Evolutionary conservation across 139 green algal species (phyloP), one percentile per base, ranked within the genome.

Genomic region (Axilococcus clingmanii): DNA sequence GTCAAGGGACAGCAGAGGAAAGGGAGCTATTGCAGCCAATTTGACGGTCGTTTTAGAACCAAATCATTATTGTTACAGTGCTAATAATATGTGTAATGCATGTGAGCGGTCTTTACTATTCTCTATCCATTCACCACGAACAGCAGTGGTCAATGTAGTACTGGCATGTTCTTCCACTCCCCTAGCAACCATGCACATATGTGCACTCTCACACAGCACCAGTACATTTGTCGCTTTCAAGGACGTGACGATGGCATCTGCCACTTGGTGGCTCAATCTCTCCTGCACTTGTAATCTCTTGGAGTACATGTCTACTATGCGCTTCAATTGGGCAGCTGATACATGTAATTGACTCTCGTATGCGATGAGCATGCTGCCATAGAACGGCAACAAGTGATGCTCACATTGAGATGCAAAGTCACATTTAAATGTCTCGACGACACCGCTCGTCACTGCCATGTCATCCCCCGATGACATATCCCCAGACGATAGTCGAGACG

Each of bases 101-200:
- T 45, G 33, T 15, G 24, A 32, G 2, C 75, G 54, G 35, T 62
- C 41, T 28, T 49, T 59, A 3, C 52, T 19, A 28, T 72, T 63
- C 2, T 16, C 14, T 14, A 44, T 58, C 52, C 80, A 76, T 9
- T 16, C 20, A 3, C 87, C 87, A 0, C 76, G 47, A 4, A 58
- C 68, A 9, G 72, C 79, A 0, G 74, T 57, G 1, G 77, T 90
- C 29, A 77, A 66, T 1, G 88, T 96, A 50, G 57, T 70, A 46
- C 70, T 80, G 3, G 70, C 68, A 45, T 91, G 76, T 62, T 93
- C 89, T 76, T 95, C 78, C 28, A 97, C 84, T 0, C 91, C 91
- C 0, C 91, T 67, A 0, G 87, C 81, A 7, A 95, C 76, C 91
- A 99, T 99, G 73, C 91, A 99, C 88, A 97, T 91, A 73, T 99